phyloP scores from a whole-genome alignment of 169 alveolate species.

The Cyclospora cayetanensis region DNA sequence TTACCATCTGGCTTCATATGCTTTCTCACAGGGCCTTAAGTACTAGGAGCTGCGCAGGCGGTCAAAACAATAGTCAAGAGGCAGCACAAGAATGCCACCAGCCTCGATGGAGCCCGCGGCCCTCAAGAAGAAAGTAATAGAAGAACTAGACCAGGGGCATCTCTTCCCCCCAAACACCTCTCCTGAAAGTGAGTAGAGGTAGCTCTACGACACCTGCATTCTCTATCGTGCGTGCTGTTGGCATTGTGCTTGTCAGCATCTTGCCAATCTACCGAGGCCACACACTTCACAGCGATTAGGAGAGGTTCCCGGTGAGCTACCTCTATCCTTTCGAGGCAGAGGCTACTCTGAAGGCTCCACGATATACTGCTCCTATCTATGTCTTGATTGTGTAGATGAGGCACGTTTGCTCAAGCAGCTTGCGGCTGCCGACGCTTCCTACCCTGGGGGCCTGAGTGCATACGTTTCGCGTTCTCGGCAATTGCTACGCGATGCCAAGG shows the following conservation, averaged over 20 bases:
- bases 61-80: no score
- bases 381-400: slow-evolving; percentile 13
- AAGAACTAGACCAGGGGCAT: slow-evolving; percentile 30
- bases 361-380: neutral
- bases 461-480: slow-evolving; percentile 42
- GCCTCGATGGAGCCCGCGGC: slow-evolving; percentile 16
- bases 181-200: slow-evolving; percentile 23
- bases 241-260: no score
- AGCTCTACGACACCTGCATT: neutral
- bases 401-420: slow-evolving; percentile 24
- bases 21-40: no score
- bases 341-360: neutral
- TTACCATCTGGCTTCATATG: no score
- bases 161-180: slow-evolving; percentile 57
- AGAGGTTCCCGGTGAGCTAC: neutral
- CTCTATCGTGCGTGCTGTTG: neutral
- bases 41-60: no score
- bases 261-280: neutral
- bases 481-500: slow-evolving; percentile 81
- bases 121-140: slow-evolving; percentile 10
- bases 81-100: no score
- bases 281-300: neutral
- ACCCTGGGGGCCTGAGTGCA: slow-evolving; percentile 63
- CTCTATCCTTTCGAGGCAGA: neutral
- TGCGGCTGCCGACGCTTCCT: slow-evolving; percentile 59